Evolutionary conservation across 768 basidiomycete genomes (phyloP).

Genomic region (Naganishia onofrii): DNA sequence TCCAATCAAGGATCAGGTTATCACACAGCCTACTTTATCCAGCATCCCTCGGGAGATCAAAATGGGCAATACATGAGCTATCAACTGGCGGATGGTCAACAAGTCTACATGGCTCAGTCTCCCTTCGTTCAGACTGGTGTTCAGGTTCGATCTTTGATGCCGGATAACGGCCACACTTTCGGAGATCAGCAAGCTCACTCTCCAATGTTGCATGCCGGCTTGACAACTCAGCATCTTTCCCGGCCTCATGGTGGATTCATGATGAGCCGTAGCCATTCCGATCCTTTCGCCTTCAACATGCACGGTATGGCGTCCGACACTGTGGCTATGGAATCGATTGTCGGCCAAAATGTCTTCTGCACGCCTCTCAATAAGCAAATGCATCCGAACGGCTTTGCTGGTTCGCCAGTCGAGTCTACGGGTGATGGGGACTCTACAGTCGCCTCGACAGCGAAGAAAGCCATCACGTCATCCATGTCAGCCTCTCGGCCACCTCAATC

Average conservation of each 20-base stretch:
- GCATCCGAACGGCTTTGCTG: slow-evolving; percentile 15
- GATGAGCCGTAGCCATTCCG: slow-evolving; percentile 14
- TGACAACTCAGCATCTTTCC: slow-evolving; percentile 8
- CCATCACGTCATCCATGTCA: neutral
- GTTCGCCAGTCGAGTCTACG: neutral
- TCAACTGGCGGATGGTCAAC: slow-evolving; percentile 19
- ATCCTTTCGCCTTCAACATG: slow-evolving; percentile 11
- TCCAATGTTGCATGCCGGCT: slow-evolving; percentile 15
- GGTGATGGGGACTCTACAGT: slow-evolving; percentile 10
- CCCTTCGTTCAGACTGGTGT: slow-evolving; percentile 18
- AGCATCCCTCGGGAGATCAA: neutral
- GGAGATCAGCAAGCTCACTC: neutral
- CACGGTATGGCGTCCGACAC: slow-evolving; percentile 10
- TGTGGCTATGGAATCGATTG: slow-evolving; percentile 25
- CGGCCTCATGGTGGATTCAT: slow-evolving; percentile 8
- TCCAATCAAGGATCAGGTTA: slow-evolving; percentile 8
- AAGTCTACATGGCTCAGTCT: slow-evolving; percentile 15
- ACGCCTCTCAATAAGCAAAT: slow-evolving; percentile 12
- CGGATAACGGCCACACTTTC: neutral
- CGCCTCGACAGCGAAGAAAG: slow-evolving; percentile 19
- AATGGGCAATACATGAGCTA: slow-evolving; percentile 23
- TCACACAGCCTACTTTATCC: slow-evolving; percentile 19
- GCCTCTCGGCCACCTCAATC: slow-evolving; percentile 5
- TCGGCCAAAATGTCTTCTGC: slow-evolving; percentile 18
- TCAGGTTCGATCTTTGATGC: slow-evolving; percentile 19